Conservation (phyloP, 108 stramenopile species). For the Craspedostauros australis region DNA sequence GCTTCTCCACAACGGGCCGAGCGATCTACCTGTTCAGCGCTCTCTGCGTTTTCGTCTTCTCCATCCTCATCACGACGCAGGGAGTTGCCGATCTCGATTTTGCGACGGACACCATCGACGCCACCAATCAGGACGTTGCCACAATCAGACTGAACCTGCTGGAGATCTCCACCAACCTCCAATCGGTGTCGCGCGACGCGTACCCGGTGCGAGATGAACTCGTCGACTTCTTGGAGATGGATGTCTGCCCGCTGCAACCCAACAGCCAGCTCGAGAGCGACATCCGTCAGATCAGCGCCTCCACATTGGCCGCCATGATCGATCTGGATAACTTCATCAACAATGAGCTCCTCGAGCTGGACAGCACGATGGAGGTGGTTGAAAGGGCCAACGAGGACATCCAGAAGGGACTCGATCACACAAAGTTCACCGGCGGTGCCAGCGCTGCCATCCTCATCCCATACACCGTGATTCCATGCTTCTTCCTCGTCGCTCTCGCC, state of each 20-base stretch:
- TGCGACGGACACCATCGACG: conserved; percentile 15
- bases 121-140: conserved; percentile 21
- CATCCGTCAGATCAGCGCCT: conserved; percentile 5
- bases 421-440: conserved; percentile 7
- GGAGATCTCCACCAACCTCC: conserved; percentile 9
- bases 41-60: conserved; percentile 22
- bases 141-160: conserved; percentile 10
- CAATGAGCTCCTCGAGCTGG: conserved; percentile 6
- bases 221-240: conserved; percentile 16
- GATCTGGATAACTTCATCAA: conserved; percentile 22
- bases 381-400: conserved; percentile 1
- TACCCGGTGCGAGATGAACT: conserved; percentile 21
- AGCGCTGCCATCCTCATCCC: conserved; percentile 18
- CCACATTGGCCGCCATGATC: conserved; percentile 9
- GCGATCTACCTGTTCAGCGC: conserved; percentile 6
- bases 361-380: conserved; percentile 2
- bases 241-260: conserved; percentile 24
- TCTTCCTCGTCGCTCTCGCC: conserved; percentile 22
- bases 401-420: background rate
- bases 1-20: background rate
- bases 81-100: conserved; percentile 21
- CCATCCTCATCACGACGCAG: conserved; percentile 17
- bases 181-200: conserved; percentile 12
- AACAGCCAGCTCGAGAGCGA: background rate
- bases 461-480: conserved; percentile 18